Base-by-base conservation (phyloP, 495 filamentous ascomycete genomes). In the Aspergillus mulundensis region DNA sequence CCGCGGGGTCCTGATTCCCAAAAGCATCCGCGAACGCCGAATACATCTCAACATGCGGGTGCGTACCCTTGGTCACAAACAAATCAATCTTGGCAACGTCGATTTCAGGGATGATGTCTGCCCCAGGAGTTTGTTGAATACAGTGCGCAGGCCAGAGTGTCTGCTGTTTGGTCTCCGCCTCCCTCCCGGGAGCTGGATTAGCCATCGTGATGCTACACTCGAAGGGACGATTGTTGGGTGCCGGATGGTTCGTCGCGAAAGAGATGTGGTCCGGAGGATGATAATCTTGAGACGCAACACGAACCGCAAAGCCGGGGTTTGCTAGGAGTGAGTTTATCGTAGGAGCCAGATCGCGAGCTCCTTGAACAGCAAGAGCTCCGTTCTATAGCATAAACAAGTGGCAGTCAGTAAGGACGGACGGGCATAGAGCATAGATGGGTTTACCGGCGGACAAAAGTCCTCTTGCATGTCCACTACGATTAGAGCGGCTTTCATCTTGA, bases 121-220 rank as follows among this genome's bases (percentile, higher is more conserved):
- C 87, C 21, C 94, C 94, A 5, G 74, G 68, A 0, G 86, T 92
- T 28, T 75, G 76, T 60, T 88, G 84, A 7, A 97, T 78, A 71
- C 94, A 97, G 74, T 98, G 94, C 6, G 81, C 80, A 0, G 94
- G 94, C 94, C 94, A 98, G 7, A 97, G 80, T 2, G 78, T 78
- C 54, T 87, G 89, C 30, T 73, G 68, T 68, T 88, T 84, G 16
- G 71, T 81, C 63, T 92, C 86, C 0, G 69, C 47, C 16, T 79
- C 63, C 67, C 90, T 85, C 49, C 70, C 60, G 0, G 76, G 75
- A 0, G 68, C 68, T 0, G 88, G 88, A 67, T 96, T 93, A 40
- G 65, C 66, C 64, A 96, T 83, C 7, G 72, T 82, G 50, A 83
- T 72, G 46, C 64, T 75, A 46, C 84, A 83, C 24, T 72, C 64